Evolutionary conservation across 768 basidiomycete genomes (phyloP).

Genomic region (Trametes sanguinea): DNA sequence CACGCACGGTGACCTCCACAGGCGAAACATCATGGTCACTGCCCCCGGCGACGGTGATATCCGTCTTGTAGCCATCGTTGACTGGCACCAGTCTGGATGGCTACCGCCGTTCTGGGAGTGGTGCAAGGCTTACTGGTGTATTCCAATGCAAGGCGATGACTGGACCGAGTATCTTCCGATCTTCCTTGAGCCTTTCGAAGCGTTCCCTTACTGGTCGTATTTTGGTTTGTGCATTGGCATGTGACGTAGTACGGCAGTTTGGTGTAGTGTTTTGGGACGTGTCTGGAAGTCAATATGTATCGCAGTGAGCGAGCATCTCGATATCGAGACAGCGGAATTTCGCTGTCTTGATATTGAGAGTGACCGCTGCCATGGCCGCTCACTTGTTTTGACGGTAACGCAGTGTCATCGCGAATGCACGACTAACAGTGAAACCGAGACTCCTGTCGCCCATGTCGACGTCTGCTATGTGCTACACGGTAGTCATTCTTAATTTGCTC

Average conservation of each 20-base stretch:
- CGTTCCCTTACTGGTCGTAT: not conserved
- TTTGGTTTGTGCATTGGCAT: not conserved
- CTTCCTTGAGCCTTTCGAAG: not conserved
- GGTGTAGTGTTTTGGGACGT: too few relatives aligned
- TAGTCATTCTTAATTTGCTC: too few relatives aligned
- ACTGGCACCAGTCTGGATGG: not conserved
- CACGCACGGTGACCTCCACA: not conserved
- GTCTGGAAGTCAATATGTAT: too few relatives aligned
- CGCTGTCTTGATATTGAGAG: too few relatives aligned
- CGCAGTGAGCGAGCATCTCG: too few relatives aligned
- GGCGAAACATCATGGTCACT: not conserved
- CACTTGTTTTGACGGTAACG: too few relatives aligned
- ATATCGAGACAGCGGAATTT: too few relatives aligned
- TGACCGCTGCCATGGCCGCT: too few relatives aligned
- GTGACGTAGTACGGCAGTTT: not conserved
- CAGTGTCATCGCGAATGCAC: too few relatives aligned
- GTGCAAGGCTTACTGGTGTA: not conserved
- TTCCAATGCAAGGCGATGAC: not conserved
- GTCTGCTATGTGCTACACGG: too few relatives aligned
- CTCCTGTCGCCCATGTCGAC: too few relatives aligned
- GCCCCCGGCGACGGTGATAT: not conserved
- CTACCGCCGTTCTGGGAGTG: not conserved
- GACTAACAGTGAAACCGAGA: too few relatives aligned
- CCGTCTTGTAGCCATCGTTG: not conserved
- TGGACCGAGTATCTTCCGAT: not conserved